Conservation (phyloP, 2,329 filamentous ascomycete genomes). For the Fusarium protoensiforme region DNA sequence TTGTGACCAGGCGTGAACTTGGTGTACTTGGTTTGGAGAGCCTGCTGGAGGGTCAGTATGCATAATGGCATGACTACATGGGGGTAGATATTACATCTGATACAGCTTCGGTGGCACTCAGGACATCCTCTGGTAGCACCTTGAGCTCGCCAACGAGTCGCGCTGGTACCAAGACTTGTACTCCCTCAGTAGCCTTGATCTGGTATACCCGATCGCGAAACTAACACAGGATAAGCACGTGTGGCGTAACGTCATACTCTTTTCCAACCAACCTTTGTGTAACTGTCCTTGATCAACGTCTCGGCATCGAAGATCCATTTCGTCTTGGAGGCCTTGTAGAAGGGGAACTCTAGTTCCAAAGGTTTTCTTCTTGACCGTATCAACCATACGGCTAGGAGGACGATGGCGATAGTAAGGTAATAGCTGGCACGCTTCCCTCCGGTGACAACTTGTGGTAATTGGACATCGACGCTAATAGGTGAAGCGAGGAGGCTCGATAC, state of each 20-base stretch:
- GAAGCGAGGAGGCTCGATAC: constrained; percentile 31
- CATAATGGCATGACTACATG: neutral
- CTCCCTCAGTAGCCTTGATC: constrained; percentile 62
- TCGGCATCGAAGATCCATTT: constrained; percentile 65
- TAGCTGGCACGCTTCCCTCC: constrained; percentile 51
- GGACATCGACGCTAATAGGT: constrained; percentile 27
- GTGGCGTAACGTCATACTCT: neutral
- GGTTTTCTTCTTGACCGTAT: constrained; percentile 48
- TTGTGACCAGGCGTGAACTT: constrained; percentile 61
- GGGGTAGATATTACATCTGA: constrained; percentile 52
- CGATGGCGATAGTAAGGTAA: constrained; percentile 52
- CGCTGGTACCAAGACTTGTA: constrained; percentile 59
- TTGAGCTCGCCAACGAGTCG: constrained; percentile 59
- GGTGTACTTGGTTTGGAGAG: constrained; percentile 63
- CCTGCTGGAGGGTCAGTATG: constrained; percentile 45
- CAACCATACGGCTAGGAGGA: constrained; percentile 53
- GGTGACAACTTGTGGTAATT: constrained; percentile 35
- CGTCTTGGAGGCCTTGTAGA: constrained; percentile 59
- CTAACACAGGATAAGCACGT: constrained; percentile 45
- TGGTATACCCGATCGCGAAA: constrained; percentile 62
- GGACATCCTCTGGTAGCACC: constrained; percentile 58
- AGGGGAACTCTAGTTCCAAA: constrained; percentile 52
- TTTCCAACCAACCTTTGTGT: constrained; percentile 54
- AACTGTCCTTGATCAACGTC: constrained; percentile 59
- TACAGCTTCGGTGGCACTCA: constrained; percentile 61